phyloP scores from a whole-genome alignment of 2,329 filamentous ascomycete genomes.

The Aureobasidium sp. region DNA sequence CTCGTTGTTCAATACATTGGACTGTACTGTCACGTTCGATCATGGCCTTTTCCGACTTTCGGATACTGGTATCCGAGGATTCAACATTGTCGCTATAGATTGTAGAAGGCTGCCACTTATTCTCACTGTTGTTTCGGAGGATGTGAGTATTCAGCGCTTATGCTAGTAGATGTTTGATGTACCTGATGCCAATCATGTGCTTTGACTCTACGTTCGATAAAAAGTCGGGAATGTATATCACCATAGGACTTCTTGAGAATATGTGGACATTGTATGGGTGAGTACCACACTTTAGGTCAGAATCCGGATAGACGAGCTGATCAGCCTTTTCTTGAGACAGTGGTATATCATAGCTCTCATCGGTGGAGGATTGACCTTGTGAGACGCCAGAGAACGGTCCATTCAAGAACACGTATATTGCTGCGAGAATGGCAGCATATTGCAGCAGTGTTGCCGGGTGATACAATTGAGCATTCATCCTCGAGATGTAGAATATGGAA shows the following conservation, averaged over 20 bases:
- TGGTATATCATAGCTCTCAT: constrained; percentile 13
- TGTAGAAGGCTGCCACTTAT: constrained; percentile 46
- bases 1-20: constrained; percentile 51
- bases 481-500: neutral
- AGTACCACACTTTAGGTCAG: constrained; percentile 28
- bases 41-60: constrained; percentile 44
- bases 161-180: constrained; percentile 8
- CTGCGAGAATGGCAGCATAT: constrained; percentile 21
- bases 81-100: constrained; percentile 43
- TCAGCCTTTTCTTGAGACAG: constrained; percentile 26
- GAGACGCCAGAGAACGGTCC: constrained; percentile 14
- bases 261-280: constrained; percentile 39
- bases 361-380: neutral
- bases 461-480: neutral
- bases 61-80: constrained; percentile 39
- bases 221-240: constrained; percentile 52
- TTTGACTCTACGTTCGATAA: constrained; percentile 39
- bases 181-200: constrained; percentile 48
- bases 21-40: constrained; percentile 41
- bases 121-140: constrained; percentile 21
- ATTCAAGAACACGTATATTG: constrained; percentile 26
- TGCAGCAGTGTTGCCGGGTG: constrained; percentile 23
- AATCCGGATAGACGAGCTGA: constrained; percentile 32
- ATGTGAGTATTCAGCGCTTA: constrained; percentile 10
- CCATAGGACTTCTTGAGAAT: constrained; percentile 44